Evolutionary conservation across 371 early-diverging fungal species (phyloP).

Genomic region (Rhizomucor pusillus): DNA sequence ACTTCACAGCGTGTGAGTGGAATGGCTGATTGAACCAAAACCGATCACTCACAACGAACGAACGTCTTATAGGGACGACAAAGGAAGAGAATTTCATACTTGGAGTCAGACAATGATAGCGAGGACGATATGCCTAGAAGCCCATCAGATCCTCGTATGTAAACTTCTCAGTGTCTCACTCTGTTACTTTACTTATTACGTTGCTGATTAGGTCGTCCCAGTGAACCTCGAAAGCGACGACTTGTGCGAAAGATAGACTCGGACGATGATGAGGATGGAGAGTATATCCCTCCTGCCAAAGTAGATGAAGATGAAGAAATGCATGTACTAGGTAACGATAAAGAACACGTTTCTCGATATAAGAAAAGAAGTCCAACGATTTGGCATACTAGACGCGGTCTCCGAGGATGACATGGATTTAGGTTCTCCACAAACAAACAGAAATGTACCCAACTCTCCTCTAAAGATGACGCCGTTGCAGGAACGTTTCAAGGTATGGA

Average conservation of each 20-base stretch:
- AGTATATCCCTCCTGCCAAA: conserved; percentile 28
- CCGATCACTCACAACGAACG: no score
- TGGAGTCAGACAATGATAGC: not conserved
- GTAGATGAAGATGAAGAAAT: conserved; percentile 32
- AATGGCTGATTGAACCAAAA: no score
- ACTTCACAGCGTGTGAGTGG: no score
- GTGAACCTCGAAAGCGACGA: conserved; percentile 17
- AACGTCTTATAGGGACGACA: no score
- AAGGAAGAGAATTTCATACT: no score
- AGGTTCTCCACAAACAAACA: not conserved
- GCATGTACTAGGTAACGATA: conserved; percentile 26
- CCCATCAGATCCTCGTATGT: not conserved
- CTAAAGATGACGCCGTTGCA: conserved; percentile 10
- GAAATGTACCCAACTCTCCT: not conserved
- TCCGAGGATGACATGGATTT: not conserved
- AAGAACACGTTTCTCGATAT: no score
- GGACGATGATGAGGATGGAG: conserved; percentile 31
- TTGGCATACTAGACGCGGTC: no score
- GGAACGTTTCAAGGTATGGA: conserved; percentile 21
- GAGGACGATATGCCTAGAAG: not conserved
- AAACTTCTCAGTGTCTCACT: not conserved
- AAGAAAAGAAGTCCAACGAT: no score
- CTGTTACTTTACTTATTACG: not conserved
- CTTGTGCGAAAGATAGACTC: conserved; percentile 13
- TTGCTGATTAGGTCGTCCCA: not conserved